These are phyloP conservation scores for Candida odintsovae DNA, from an alignment of 805 yeast species.

Conservation along the genomic window DNA sequence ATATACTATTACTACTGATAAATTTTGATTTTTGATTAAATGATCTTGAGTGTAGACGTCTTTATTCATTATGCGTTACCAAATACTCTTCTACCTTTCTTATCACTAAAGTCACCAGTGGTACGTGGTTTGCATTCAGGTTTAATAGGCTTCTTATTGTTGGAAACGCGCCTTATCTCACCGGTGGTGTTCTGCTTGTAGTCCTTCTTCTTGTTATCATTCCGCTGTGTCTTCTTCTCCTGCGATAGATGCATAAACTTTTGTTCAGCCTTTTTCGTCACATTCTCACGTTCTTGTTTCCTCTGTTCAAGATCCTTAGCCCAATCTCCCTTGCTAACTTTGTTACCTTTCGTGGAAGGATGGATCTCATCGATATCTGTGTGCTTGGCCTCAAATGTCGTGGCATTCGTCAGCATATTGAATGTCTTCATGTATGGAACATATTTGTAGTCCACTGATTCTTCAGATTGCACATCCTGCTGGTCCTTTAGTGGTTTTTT, in stretches of 20 bases:
- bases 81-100: neutral
- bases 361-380: slow-evolving; percentile 12
- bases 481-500: neutral
- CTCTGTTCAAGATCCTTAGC: slow-evolving; percentile 3
- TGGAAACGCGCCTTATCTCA: neutral
- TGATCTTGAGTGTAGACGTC: neutral
- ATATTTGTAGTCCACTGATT: neutral
- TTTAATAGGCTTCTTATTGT: neutral
- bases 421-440: slow-evolving; percentile 5
- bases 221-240: neutral
- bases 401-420: slow-evolving; percentile 9
- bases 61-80: neutral
- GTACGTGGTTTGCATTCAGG: neutral
- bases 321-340: slow-evolving; percentile 9
- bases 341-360: slow-evolving; percentile 10
- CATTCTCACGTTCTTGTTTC: neutral
- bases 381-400: slow-evolving; percentile 6
- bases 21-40: neutral
- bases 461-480: neutral
- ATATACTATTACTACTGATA: neutral
- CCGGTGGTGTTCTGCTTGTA: neutral
- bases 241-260: neutral
- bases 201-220: neutral
- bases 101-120: neutral
- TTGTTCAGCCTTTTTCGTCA: neutral